Conservation (phyloP, 164 flowering plant genomes). For the Amborella trichopoda region DNA sequence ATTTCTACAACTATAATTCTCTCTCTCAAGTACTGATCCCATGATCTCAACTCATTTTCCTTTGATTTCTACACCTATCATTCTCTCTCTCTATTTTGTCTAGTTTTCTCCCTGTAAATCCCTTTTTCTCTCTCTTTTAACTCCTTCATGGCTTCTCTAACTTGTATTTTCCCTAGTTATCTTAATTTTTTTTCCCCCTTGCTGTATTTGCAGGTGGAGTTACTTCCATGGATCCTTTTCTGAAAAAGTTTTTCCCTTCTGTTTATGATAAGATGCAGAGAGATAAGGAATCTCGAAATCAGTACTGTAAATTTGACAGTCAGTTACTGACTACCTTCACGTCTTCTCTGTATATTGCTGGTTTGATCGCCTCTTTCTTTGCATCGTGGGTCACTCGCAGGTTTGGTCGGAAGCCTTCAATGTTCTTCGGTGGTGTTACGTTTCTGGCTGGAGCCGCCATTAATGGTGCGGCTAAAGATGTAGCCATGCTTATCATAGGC, state of each 20-base stretch:
- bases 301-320: constrained; percentile 19
- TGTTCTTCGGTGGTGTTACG: constrained; percentile 13
- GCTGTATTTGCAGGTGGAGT: constrained; percentile 20
- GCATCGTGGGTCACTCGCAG: constrained; percentile 15
- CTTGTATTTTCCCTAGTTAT: too few relatives aligned
- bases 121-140: too few relatives aligned
- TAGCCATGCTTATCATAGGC: constrained; percentile 18
- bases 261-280: constrained; percentile 8
- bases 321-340: constrained; percentile 12
- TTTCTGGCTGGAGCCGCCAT: constrained; percentile 14
- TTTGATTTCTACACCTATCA: too few relatives aligned
- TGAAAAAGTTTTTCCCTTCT: constrained; percentile 13
- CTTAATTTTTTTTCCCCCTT: too few relatives aligned
- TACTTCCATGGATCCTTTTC: constrained; percentile 17
- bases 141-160: too few relatives aligned
- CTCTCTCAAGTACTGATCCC: too few relatives aligned
- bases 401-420: constrained; percentile 14
- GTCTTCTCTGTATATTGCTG: constrained; percentile 17
- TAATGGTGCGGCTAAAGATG: constrained; percentile 12
- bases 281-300: not conserved
- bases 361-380: constrained; percentile 14
- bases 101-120: too few relatives aligned
- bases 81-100: too few relatives aligned
- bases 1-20: too few relatives aligned
- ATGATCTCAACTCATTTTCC: too few relatives aligned